Percentiles rank a stretch among this genome's conserved stretches.
Conservation (phyloP, 2,329 filamentous ascomycete genomes). For the Colletotrichum gloeosporioides region DNA sequence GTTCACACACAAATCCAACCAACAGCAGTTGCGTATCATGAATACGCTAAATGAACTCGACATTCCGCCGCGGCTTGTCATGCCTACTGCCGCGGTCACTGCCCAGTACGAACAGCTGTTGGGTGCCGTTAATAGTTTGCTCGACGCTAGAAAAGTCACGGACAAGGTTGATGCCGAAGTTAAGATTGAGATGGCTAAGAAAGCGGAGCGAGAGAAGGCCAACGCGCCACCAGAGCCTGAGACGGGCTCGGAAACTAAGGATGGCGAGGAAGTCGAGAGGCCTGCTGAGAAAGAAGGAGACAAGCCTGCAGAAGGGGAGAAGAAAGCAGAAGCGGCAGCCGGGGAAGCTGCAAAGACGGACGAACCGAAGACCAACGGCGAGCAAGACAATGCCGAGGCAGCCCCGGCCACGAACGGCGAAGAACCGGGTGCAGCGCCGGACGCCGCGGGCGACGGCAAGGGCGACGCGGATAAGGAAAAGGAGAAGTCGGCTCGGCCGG, state of each 20-base stretch:
- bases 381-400: background rate
- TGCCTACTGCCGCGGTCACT: constrained; percentile 77
- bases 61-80: constrained; percentile 71
- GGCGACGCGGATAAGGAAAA: constrained; percentile 30
- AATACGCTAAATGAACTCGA: constrained; percentile 76
- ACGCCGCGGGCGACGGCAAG: constrained; percentile 21
- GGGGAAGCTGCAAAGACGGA: constrained; percentile 8
- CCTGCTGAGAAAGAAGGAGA: background rate
- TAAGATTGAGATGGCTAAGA: constrained; percentile 63
- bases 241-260: constrained; percentile 3
- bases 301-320: background rate
- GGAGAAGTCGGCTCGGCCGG: constrained; percentile 36
- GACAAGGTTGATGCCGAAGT: constrained; percentile 81
- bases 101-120: constrained; percentile 75
- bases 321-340: background rate
- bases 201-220: constrained; percentile 54
- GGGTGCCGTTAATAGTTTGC: constrained; percentile 67
- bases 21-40: constrained; percentile 77
- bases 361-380: constrained; percentile 16
- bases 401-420: background rate
- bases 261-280: background rate
- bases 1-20: constrained; percentile 76
- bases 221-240: constrained; percentile 11
- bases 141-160: constrained; percentile 75
- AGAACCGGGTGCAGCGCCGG: background rate